Percentiles rank a stretch among this genome's conserved stretches.
phyloP scores from a whole-genome alignment of 306 rosid genomes.

The Styphnolobium japonicum region DNA sequence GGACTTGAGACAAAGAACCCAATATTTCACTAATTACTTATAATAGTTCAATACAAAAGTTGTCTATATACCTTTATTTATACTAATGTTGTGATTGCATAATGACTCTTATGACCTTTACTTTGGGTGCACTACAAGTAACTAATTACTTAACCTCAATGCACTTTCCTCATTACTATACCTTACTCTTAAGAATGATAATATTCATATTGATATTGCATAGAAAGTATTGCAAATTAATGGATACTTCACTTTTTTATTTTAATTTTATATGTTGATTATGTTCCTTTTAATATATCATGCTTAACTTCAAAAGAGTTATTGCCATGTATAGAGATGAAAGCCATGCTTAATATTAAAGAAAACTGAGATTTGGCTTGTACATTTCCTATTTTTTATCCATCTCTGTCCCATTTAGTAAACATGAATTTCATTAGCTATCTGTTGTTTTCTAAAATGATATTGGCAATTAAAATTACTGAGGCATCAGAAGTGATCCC shows the following conservation, averaged over 20 bases:
- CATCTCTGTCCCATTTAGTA: background rate
- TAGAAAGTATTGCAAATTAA: conserved; percentile 1
- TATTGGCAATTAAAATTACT: too few species aligned
- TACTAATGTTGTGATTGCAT: background rate
- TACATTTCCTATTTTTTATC: background rate
- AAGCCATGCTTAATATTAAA: background rate
- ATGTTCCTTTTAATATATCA: background rate
- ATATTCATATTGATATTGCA: background rate
- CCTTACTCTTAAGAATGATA: background rate
- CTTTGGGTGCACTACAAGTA: background rate
- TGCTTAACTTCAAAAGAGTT: background rate
- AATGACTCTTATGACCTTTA: background rate
- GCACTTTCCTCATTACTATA: background rate
- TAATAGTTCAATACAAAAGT: background rate
- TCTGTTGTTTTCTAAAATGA: too few species aligned
- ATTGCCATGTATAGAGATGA: background rate
- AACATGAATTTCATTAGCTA: background rate
- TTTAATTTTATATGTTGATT: background rate
- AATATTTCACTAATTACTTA: background rate
- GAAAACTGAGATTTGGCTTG: background rate
- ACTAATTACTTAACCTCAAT: background rate
- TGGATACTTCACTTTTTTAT: background rate
- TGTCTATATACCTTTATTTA: background rate
- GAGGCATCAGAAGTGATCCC: too few species aligned
- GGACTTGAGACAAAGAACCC: background rate